phyloP scores from a whole-genome alignment of 2,329 filamentous ascomycete genomes.

The Pochonia chlamydosporia region DNA sequence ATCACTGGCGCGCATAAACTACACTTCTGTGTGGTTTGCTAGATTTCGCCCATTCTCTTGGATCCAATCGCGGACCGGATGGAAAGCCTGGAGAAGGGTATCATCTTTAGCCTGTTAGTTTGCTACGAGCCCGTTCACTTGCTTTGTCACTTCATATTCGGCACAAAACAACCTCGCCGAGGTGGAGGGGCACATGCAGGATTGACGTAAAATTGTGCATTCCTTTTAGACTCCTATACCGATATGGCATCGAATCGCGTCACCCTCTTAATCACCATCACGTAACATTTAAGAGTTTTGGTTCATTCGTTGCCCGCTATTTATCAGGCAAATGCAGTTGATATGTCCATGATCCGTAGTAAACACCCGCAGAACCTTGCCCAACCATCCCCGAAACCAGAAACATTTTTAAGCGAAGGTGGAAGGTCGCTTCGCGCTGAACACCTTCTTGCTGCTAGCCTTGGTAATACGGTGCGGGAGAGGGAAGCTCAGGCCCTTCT shows the following conservation, averaged over 20 bases:
- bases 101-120: no score
- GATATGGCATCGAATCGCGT: constrained; percentile 4
- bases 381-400: constrained; percentile 44
- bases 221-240: constrained; percentile 9
- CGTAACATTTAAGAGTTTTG: constrained; percentile 21
- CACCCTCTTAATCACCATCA: constrained; percentile 2
- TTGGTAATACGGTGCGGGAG: constrained; percentile 93
- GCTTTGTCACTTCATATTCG: no score
- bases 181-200: no score
- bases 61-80: no score
- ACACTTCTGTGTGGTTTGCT: no score
- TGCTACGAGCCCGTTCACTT: no score
- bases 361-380: constrained; percentile 54
- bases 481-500: constrained; percentile 95
- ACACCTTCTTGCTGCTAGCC: constrained; percentile 81
- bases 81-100: no score
- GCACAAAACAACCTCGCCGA: no score
- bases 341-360: constrained; percentile 56
- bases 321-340: constrained; percentile 51
- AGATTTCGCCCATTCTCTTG: no score
- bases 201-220: constrained; percentile 5
- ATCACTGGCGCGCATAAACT: no score
- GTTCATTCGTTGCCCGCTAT: constrained; percentile 39
- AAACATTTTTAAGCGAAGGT: constrained; percentile 89
- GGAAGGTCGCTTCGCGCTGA: constrained; percentile 85